Base-by-base conservation (phyloP, 495 filamentous ascomycete genomes). In the Bacidia gigantensis region DNA sequence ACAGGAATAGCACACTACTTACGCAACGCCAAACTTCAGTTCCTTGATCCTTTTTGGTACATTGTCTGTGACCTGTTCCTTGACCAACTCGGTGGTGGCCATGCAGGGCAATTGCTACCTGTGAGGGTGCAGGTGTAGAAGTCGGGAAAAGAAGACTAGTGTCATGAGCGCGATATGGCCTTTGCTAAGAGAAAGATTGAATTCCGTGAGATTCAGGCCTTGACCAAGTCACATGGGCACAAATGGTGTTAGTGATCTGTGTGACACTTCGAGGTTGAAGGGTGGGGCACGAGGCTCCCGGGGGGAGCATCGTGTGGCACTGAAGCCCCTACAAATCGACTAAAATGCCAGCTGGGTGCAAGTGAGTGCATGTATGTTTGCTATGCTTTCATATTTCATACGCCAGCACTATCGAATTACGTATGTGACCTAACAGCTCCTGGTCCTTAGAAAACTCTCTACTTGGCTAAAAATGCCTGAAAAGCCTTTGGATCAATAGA, bases 401-500 rank as follows among this genome's bases (percentile, higher is more conserved):
- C n/a, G n/a, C n/a, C n/a, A n/a, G n/a, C n/a, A n/a, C n/a, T n/a
- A n/a, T n/a, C n/a, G n/a, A n/a, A n/a, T n/a, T n/a, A n/a, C n/a
- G n/a, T n/a, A n/a, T n/a, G n/a, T n/a, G n/a, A n/a, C n/a, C n/a
- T n/a, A n/a, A n/a, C n/a, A n/a, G n/a, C n/a, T n/a, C n/a, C n/a
- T n/a, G n/a, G n/a, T n/a, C n/a, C n/a, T n/a, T n/a, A n/a, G n/a
- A n/a, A n/a, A n/a, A n/a, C n/a, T n/a, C n/a, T 21, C 61, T 54
- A 82, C 63, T 83, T 83, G 0, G 80, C 68, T 62, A 98, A 62
- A 64, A 98, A 98, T 51, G 74, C 82, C 65, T 98, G 92, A 65
- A 98, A 97, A 1, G 88, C 85, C 59, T 85, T 82, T 53, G 96
- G 86, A 45, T 97, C 89, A 67, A 98, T 97, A 24, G 85, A 74